A percentile compares a stretch with the other conserved stretches of the same genome.
Conservation (phyloP, 495 filamentous ascomycete genomes). For the Cairneyella variabilis region DNA sequence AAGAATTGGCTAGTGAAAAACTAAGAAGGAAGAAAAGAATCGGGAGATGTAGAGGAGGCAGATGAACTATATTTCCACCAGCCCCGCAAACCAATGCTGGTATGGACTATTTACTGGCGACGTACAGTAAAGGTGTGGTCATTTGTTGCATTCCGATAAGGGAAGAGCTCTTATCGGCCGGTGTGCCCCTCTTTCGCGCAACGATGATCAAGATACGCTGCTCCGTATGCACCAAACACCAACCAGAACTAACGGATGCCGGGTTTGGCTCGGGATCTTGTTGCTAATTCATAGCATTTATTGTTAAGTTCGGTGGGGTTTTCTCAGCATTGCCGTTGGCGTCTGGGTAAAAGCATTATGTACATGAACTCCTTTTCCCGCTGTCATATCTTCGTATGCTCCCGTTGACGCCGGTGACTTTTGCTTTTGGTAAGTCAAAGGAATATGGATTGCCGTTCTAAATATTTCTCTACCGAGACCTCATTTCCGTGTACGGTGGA, state of each 20-base stretch:
- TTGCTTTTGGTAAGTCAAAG: too few relatives aligned
- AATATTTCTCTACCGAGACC: too few relatives aligned
- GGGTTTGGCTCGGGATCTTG: background rate
- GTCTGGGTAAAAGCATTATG: conserved; percentile 4
- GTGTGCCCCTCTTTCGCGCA: conserved; percentile 11
- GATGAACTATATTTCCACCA: too few relatives aligned
- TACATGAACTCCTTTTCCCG: conserved; percentile 5
- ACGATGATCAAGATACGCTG: too few relatives aligned
- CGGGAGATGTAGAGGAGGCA: too few relatives aligned
- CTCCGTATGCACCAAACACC: conserved; percentile 4
- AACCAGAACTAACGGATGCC: conserved; percentile 4
- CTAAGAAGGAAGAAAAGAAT: too few relatives aligned
- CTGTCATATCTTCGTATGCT: conserved; percentile 1
- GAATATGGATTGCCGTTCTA: too few relatives aligned
- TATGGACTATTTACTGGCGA: too few relatives aligned
- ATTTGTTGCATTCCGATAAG: conserved; percentile 12
- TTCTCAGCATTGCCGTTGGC: background rate
- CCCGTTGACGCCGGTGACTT: background rate
- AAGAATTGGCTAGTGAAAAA: too few relatives aligned
- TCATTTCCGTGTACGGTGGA: conserved; percentile 26
- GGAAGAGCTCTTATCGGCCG: conserved; percentile 2
- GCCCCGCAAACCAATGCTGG: too few relatives aligned
- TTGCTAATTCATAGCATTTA: background rate
- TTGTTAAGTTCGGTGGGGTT: background rate
- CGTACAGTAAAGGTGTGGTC: conserved; percentile 6